phyloP scores from a whole-genome alignment of 352 stramenopile genomes.

The Phytopythium sindhum region DNA sequence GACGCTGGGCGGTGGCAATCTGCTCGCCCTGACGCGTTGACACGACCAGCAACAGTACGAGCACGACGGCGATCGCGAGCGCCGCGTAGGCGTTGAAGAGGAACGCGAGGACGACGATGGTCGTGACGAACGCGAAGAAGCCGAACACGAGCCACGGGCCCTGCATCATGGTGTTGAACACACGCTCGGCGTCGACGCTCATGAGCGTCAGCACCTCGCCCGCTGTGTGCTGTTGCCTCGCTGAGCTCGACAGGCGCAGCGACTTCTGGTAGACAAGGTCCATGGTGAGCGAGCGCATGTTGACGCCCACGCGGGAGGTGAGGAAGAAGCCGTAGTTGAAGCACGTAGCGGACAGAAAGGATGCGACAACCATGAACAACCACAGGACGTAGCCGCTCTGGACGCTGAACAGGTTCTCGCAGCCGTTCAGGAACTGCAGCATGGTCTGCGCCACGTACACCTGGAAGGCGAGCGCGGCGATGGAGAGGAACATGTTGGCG shows the following conservation, averaged over 20 bases:
- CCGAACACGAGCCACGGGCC: conserved; percentile 23
- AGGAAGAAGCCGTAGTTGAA: conserved; percentile 39
- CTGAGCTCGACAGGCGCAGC: conserved; percentile 54
- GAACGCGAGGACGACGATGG: conserved; percentile 21
- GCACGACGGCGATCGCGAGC: conserved; percentile 10
- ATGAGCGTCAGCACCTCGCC: conserved; percentile 40
- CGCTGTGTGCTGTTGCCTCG: conserved; percentile 25
- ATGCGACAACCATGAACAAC: conserved; percentile 14
- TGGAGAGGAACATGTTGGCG: conserved; percentile 25
- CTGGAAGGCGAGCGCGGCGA: conserved; percentile 25
- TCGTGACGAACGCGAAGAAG: conserved; percentile 22
- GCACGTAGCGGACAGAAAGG: conserved; percentile 23
- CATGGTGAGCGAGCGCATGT: conserved; percentile 35
- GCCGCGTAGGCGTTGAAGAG: conserved; percentile 19
- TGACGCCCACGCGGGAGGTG: conserved; percentile 28
- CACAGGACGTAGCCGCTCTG: conserved; percentile 20
- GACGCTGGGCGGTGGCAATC: conserved; percentile 11
- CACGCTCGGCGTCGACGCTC: conserved; percentile 34
- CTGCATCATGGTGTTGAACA: conserved; percentile 30
- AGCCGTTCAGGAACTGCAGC: conserved; percentile 22
- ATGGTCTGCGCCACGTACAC: conserved; percentile 22
- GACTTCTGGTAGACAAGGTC: conserved; percentile 43
- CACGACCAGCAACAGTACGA: conserved; percentile 14
- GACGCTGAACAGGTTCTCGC: conserved; percentile 19
- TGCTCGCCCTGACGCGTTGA: neutral